Percentiles rank a stretch among this genome's conserved stretches.
Conservation (phyloP, 192 early-diverging fungal species). For the Phlyctochytrium arcticum region DNA sequence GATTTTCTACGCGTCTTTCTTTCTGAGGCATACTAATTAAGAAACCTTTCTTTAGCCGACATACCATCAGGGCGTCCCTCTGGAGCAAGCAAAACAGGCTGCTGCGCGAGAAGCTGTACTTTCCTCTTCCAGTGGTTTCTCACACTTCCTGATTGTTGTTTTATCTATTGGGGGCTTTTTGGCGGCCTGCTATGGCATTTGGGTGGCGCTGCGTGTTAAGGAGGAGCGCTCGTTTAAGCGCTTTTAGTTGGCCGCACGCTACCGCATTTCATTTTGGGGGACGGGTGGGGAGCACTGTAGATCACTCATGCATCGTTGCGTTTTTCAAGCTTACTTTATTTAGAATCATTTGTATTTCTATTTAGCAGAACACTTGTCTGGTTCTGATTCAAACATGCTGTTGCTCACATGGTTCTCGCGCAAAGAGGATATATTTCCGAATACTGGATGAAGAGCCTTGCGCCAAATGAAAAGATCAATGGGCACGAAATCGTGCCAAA, state of each 20-base stretch:
- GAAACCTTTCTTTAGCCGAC: background rate
- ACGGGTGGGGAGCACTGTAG: too few species aligned
- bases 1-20: background rate
- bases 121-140: background rate
- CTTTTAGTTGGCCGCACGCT: slow-evolving; percentile 42
- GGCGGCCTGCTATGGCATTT: slow-evolving; percentile 28
- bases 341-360: too few species aligned
- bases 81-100: slow-evolving; percentile 4
- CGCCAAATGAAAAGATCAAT: too few species aligned
- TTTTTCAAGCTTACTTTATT: too few species aligned
- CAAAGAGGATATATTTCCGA: too few species aligned
- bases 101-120: background rate
- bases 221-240: slow-evolving; percentile 46
- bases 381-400: too few species aligned
- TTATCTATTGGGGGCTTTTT: slow-evolving; percentile 26
- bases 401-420: too few species aligned
- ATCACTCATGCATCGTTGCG: too few species aligned
- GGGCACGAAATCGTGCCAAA: too few species aligned
- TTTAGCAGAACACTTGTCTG: too few species aligned
- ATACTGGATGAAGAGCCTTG: too few species aligned
- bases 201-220: slow-evolving; percentile 26
- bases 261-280: too few species aligned
- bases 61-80: background rate
- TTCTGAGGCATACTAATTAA: background rate
- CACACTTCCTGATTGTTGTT: slow-evolving; percentile 25